Percentiles rank a stretch among this genome's conserved stretches.
phyloP scores from a whole-genome alignment of 257 asterid genomes.

The Solanum boliviense region DNA sequence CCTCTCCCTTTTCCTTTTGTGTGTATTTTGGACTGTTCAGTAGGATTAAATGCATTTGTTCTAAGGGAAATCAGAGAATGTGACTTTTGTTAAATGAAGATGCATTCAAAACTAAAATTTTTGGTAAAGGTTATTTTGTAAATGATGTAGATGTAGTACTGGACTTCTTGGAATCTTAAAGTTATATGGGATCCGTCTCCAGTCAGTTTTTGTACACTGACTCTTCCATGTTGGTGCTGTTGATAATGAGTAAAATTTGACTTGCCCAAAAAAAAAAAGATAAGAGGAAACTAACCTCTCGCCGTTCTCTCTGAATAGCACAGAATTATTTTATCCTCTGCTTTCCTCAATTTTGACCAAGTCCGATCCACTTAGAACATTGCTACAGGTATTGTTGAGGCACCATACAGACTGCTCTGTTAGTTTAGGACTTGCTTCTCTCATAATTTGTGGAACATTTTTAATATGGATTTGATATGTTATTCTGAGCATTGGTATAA shows the following conservation, averaged over 20 bases:
- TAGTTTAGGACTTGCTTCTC: background rate
- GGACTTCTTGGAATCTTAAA: background rate
- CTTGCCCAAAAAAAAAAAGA: background rate
- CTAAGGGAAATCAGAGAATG: background rate
- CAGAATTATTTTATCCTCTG: background rate
- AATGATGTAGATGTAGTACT: background rate
- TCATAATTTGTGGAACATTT: background rate
- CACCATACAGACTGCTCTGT: background rate
- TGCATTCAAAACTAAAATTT: background rate
- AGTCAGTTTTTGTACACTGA: background rate
- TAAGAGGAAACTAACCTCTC: background rate
- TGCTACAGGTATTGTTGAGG: background rate
- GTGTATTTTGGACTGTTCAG: background rate
- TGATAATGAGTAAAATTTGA: background rate
- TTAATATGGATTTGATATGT: background rate
- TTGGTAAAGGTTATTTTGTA: background rate
- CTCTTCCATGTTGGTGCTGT: background rate
- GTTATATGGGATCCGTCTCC: background rate
- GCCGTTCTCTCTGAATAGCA: background rate
- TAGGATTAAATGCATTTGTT: background rate
- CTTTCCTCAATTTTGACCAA: background rate
- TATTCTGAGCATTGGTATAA: background rate
- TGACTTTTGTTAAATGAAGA: background rate
- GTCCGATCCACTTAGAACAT: background rate
- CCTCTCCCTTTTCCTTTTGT: background rate